Evolutionary conservation across 2,329 filamentous ascomycete genomes (phyloP).

Genomic region (Penicillium sp.): DNA sequence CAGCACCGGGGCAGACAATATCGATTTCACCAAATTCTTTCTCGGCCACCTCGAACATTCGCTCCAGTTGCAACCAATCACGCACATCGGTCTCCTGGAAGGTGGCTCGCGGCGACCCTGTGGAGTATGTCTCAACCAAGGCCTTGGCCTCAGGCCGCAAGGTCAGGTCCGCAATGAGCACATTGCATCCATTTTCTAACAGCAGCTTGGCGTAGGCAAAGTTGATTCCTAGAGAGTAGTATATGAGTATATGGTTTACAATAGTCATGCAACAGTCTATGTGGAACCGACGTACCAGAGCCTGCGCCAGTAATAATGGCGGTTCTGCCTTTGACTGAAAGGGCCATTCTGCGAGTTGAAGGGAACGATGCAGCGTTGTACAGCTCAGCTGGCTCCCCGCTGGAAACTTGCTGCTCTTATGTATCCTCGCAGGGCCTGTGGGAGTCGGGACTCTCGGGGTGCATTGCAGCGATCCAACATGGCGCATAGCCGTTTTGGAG

Average conservation of each 20-base stretch:
- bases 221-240: slow-evolving; percentile 45
- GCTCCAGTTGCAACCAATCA: slow-evolving; percentile 52
- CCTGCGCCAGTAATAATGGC: slow-evolving; percentile 59
- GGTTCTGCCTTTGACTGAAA: slow-evolving; percentile 49
- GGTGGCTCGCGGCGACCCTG: slow-evolving; percentile 37
- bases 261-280: neutral
- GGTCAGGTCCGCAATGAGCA: slow-evolving; percentile 49
- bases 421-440: slow-evolving; percentile 10
- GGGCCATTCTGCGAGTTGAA: slow-evolving; percentile 33
- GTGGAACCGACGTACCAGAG: slow-evolving; percentile 45
- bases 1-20: slow-evolving; percentile 52
- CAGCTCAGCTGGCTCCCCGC: neutral
- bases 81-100: slow-evolving; percentile 53
- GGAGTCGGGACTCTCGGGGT: slow-evolving; percentile 11
- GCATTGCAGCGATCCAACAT: slow-evolving; percentile 13
- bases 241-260: neutral
- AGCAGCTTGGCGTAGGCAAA: slow-evolving; percentile 47
- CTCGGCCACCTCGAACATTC: slow-evolving; percentile 53
- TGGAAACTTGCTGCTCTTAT: slow-evolving; percentile 9
- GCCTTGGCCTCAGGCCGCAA: slow-evolving; percentile 49
- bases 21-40: slow-evolving; percentile 51
- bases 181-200: slow-evolving; percentile 49
- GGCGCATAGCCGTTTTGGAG: slow-evolving; percentile 18
- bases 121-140: slow-evolving; percentile 42
- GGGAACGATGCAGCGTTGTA: neutral